Evolutionary conservation across 805 yeast species (phyloP).

Genomic region (Wickerhamomyces hampshirensis): DNA sequence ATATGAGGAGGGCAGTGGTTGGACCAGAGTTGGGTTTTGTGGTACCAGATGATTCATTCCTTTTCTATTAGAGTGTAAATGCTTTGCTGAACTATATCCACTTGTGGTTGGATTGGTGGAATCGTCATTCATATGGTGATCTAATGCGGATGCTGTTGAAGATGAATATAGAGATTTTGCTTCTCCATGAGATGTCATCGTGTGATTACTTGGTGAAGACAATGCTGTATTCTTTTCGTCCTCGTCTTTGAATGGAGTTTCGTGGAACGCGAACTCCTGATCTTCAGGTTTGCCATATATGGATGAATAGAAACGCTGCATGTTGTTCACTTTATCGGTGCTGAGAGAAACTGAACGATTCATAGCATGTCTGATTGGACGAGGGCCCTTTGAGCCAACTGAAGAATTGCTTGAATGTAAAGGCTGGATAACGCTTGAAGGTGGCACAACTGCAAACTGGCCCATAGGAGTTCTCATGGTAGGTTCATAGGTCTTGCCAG

Average conservation of each 20-base stretch:
- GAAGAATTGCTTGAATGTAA: not conserved
- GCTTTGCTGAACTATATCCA: constrained; percentile 12
- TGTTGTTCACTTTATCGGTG: constrained; percentile 7
- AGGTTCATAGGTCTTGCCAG: not conserved
- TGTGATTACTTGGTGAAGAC: constrained; percentile 24
- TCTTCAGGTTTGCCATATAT: not conserved
- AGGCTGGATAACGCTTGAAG: constrained; percentile 4
- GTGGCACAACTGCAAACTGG: constrained; percentile 8
- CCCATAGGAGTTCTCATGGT: constrained; percentile 14
- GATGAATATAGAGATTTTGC: constrained; percentile 22
- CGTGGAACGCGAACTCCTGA: no score
- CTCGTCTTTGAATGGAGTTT: constrained; percentile 7
- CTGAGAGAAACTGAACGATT: constrained; percentile 22
- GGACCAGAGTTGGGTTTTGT: constrained; percentile 5
- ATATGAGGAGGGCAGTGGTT: constrained; percentile 24
- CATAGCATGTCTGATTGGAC: not conserved
- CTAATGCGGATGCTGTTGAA: constrained; percentile 21
- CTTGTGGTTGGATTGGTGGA: constrained; percentile 13
- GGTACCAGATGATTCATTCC: constrained; percentile 9
- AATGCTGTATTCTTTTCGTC: constrained; percentile 20
- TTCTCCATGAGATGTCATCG: constrained; percentile 21
- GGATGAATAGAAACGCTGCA: not conserved
- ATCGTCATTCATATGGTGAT: constrained; percentile 14
- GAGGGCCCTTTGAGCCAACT: not conserved
- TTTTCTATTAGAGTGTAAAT: constrained; percentile 12